Base-by-base conservation (phyloP, 768 basidiomycete genomes). In the Mycena epipterygia region DNA sequence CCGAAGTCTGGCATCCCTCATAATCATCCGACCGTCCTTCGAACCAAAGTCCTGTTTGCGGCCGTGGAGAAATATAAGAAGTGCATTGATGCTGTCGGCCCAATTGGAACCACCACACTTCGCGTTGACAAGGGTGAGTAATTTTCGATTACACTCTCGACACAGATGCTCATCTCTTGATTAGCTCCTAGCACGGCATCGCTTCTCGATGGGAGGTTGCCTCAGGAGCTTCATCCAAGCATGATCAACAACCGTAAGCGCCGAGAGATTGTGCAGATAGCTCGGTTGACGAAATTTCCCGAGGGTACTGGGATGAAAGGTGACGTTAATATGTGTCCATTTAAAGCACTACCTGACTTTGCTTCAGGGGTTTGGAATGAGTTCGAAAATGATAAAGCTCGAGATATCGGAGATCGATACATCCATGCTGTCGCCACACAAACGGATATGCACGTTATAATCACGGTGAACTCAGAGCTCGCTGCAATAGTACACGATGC, bases 1-100 rank as follows among this genome's bases (percentile, higher is more conserved):
- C 64, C 64, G 8, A 17, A 27, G 21, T 11, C 46, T 1, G 46
- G 35, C 6, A 23, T 25, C 2, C 55, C 42, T 19, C 64, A 66
- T 25, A 35, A 23, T 13, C 64, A 66, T 35, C 64, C 64, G 1
- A 25, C 25, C 5, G 58, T 66, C 25, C 64, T 32, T 27, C 56
- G 23, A 1, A 17, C 27, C 23, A 66, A 66, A 12, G 35, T 66
- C 3, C 64, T 56, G 2, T 57, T 58, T 32, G 25, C 32, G 27
- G 37, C 37, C 9, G 46, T 17, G 1, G 1, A 17, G 6, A 14
- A 37, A 55, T 65, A 65, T 33, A 33, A 16, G 2, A 5, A 29
- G 23, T 56, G 39, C 23, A 39, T 51, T n/a, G 53, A 44, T 17
- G 23, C 35, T 9, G 23, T 19, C 2, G 51, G 52, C 12, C 52